Evolutionary conservation across 1,139 yeast species (phyloP), one percentile per base, ranked within the genome.

Genomic region (Geotrichum fermentans): DNA sequence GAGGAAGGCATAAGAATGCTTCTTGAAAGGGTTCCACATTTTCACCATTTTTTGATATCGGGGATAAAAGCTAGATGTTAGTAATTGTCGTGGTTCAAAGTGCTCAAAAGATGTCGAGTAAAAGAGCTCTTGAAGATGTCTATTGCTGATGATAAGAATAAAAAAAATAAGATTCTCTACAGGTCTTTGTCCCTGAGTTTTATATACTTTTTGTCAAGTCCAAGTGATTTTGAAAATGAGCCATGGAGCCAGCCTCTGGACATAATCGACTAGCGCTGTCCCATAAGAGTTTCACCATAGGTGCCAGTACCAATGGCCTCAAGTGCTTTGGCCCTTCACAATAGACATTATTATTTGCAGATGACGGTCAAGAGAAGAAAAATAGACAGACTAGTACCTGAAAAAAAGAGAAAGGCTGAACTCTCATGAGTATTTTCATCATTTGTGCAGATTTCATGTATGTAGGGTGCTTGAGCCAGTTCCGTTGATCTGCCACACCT

Each of bases 21-120:
- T 40, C 37, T 34, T 34, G 18, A 45, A 45, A 11, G 49, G 49
- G 37, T 45, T 40, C 49, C 49, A 45, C 32, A 39, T 26, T 17
- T 24, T 39, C 33, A 39, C 28, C 18, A 26, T 24, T n/a, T 11
- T 18, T 16, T 21, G 38, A 34, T 34, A 8, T 2, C 13, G 13
- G 22, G 17, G 38, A n/a, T n/a, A n/a, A n/a, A n/a, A n/a, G n/a
- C 38, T 34, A 34, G 13, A 34, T 2, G 38, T 34, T 34, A 34
- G 38, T 34, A 34, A 18, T 2, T 16, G 20, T 3, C 13, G 8
- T 14, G 22, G 24, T 17, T 17, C 21, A 24, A 34, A 17, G 13
- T 17, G 13, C 20, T 17, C 38, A 30, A 30, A 17, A n/a, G 13
- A 17, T 11, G 34, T 6, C 13, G 34, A 6, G 34, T n/a, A 11